Percentiles rank a stretch among this genome's conserved stretches.
phyloP scores from a whole-genome alignment of 352 stramenopile species.

The Phytophthora europaea region DNA sequence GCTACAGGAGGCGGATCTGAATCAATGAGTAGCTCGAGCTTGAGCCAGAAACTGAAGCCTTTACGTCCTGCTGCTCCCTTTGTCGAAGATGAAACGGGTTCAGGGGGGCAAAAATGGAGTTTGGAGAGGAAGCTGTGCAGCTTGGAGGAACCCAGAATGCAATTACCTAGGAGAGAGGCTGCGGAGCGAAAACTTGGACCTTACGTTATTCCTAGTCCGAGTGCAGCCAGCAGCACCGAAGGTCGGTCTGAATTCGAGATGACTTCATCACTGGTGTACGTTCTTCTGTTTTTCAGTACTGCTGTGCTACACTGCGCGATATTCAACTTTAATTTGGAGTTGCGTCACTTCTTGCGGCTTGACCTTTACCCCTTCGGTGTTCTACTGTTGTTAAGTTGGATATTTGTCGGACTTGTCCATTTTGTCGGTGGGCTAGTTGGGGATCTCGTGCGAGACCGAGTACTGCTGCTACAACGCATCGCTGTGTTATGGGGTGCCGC shows the following conservation, averaged over 20 bases:
- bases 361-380: conserved; percentile 65
- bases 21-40: not conserved
- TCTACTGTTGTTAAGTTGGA: conserved; percentile 66
- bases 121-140: conserved; percentile 16
- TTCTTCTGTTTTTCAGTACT: conserved; percentile 65
- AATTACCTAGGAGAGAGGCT: conserved; percentile 1
- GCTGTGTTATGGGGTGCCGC: conserved; percentile 57
- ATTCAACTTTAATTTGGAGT: conserved; percentile 67
- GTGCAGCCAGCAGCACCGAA: not conserved
- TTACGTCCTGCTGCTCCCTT: conserved; percentile 16
- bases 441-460: conserved; percentile 54
- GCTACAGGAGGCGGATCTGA: not conserved
- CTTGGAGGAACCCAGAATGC: conserved; percentile 8
- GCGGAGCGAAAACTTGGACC: conserved; percentile 5
- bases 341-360: conserved; percentile 58
- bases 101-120: not conserved
- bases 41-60: conserved; percentile 9
- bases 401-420: conserved; percentile 58
- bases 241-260: conserved; percentile 35
- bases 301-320: conserved; percentile 69
- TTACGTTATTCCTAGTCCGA: conserved; percentile 5
- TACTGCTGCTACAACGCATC: conserved; percentile 51
- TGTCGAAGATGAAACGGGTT: not conserved
- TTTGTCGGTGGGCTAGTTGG: conserved; percentile 66
- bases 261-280: conserved; percentile 45